Evolutionary conservation across 495 filamentous ascomycete species (phyloP).

Genomic region (Penicillium turbatum): DNA sequence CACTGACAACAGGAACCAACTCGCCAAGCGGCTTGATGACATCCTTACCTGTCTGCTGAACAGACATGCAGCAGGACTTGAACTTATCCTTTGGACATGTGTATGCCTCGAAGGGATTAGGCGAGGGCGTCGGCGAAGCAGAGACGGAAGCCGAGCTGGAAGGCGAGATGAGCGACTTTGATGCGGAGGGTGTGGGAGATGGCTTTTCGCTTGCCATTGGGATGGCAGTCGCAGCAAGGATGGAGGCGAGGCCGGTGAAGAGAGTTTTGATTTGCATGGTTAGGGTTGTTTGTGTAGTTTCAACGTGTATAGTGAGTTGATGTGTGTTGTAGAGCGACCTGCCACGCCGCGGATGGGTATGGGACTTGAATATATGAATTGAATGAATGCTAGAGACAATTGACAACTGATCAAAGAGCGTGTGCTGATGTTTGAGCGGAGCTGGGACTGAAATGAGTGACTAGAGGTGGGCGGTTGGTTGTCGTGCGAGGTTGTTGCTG

Average conservation of each 20-base stretch:
- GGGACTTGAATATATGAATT: not conserved
- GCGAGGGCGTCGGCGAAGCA: not conserved
- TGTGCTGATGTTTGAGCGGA: not conserved
- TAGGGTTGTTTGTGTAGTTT: not conserved
- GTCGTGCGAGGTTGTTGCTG: slow-evolving; percentile 7
- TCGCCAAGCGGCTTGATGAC: slow-evolving; percentile 20
- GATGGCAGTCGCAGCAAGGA: slow-evolving; percentile 12
- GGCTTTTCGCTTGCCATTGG: slow-evolving; percentile 8
- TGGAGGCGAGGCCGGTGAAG: slow-evolving; percentile 6
- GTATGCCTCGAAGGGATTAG: slow-evolving; percentile 17
- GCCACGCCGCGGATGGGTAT: not conserved
- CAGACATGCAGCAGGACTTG: slow-evolving; percentile 33
- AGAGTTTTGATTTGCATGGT: slow-evolving; percentile 14
- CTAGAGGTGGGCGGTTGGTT: slow-evolving; percentile 17
- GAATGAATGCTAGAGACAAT: not conserved
- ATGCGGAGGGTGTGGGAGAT: slow-evolving; percentile 5
- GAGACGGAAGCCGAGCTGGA: slow-evolving; percentile 1
- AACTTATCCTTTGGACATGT: slow-evolving; percentile 17
- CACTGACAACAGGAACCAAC: slow-evolving; percentile 24
- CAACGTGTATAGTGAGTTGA: not conserved
- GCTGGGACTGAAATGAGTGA: slow-evolving; percentile 17
- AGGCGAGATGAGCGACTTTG: not conserved
- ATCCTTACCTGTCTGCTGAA: slow-evolving; percentile 17
- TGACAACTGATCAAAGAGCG: not conserved
- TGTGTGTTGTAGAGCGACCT: not conserved